Conservation (phyloP, 495 filamentous ascomycete genomes). For the Bathelium albidoporum region DNA sequence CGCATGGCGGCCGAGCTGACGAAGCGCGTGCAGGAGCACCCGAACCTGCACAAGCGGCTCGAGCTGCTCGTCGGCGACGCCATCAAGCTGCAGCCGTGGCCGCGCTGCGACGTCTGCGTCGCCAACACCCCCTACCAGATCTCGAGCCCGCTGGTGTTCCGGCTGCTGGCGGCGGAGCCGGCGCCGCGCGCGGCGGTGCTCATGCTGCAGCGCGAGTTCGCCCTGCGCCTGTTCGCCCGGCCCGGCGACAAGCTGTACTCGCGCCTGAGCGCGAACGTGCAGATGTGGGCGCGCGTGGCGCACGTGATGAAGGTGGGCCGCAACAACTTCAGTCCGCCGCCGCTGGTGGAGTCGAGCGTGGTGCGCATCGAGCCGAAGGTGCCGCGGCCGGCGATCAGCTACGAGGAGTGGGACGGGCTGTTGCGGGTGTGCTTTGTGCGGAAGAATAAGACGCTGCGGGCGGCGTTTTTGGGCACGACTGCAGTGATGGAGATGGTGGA, state of each 20-base stretch:
- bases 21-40: constrained; percentile 85
- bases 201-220: constrained; percentile 82
- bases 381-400: constrained; percentile 74
- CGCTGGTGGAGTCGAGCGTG: constrained; percentile 80
- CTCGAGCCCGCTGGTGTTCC: constrained; percentile 82
- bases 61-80: constrained; percentile 87
- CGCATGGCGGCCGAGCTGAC: constrained; percentile 95
- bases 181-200: constrained; percentile 70
- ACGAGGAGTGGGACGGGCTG: constrained; percentile 91
- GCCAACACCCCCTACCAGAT: constrained; percentile 96
- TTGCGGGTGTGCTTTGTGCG: constrained; percentile 73
- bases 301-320: constrained; percentile 89
- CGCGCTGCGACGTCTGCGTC: constrained; percentile 84
- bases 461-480: constrained; percentile 62
- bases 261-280: constrained; percentile 78
- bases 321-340: constrained; percentile 92
- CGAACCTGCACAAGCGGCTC: constrained; percentile 64
- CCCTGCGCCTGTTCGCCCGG: constrained; percentile 62
- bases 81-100: constrained; percentile 71
- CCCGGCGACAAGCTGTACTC: constrained; percentile 78
- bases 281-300: constrained; percentile 83
- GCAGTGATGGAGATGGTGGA: constrained; percentile 74
- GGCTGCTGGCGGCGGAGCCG: constrained; percentile 70
- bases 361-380: constrained; percentile 66
- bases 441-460: constrained; percentile 67